phyloP scores from a whole-genome alignment of 345 rosid genomes.

The Lepidium aucheri region DNA sequence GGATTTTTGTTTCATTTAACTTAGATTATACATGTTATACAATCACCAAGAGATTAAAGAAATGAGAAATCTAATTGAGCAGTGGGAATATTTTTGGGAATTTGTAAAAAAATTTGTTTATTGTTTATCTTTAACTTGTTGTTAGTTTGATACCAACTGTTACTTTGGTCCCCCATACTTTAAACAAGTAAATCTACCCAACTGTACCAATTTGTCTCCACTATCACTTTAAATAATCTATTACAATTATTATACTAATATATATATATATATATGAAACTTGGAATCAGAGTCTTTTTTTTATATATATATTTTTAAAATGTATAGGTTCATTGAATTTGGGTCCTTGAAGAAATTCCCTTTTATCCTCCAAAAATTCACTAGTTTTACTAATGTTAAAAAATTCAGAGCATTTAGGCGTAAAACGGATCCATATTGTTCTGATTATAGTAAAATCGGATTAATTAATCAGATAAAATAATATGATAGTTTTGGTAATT shows the following conservation, averaged over 20 bases:
- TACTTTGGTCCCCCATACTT: conserved; percentile 26
- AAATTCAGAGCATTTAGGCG: too few relatives aligned
- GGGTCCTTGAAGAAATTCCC: not conserved
- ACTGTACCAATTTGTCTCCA: conserved; percentile 26
- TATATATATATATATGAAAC: not conserved
- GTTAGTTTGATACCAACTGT: conserved; percentile 11
- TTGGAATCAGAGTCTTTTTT: not conserved
- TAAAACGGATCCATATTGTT: too few relatives aligned
- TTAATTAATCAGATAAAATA: too few relatives aligned
- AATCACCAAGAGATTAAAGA: conserved; percentile 15
- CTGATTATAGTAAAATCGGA: too few relatives aligned
- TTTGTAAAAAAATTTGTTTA: conserved; percentile 31
- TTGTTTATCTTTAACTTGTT: conserved; percentile 5
- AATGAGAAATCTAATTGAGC: conserved; percentile 57
- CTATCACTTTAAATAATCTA: conserved; percentile 4
- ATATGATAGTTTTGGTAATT: too few relatives aligned
- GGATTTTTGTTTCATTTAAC: conserved; percentile 16
- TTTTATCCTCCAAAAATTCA: not conserved
- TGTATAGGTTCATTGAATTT: not conserved
- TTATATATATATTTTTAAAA: not conserved
- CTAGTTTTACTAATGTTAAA: too few relatives aligned
- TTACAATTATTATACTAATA: not conserved
- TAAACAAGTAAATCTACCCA: conserved; percentile 31
- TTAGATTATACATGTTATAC: not conserved
- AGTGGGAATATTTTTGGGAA: conserved; percentile 55